These are phyloP conservation scores for Micractinium sp. DNA, from an alignment of 139 green algal genomes.

Conservation along the genomic window DNA sequence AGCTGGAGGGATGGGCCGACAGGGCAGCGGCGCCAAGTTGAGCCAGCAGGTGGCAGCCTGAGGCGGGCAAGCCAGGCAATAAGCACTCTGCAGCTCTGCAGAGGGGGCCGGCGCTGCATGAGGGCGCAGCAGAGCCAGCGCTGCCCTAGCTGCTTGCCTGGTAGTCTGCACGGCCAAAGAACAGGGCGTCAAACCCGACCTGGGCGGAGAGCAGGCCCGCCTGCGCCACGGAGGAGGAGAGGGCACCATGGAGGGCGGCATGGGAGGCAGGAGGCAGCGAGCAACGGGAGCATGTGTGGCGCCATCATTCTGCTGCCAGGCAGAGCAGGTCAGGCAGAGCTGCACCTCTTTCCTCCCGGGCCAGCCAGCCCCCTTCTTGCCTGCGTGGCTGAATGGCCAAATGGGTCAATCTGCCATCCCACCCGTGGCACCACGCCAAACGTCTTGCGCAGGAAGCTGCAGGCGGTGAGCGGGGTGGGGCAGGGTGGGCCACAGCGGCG, in stretches of 20 bases:
- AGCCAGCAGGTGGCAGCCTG: not conserved
- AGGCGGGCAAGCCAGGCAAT: not conserved
- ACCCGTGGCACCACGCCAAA: conserved; percentile 70
- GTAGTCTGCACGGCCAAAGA: conserved; percentile 90
- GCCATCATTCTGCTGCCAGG: not conserved
- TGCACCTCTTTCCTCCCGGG: not conserved
- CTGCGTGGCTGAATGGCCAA: conserved; percentile 90
- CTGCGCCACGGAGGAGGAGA: conserved; percentile 87
- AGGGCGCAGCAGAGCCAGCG: not conserved
- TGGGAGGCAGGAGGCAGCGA: conserved; percentile 37
- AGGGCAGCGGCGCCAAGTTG: not conserved
- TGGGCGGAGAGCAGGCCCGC: conserved; percentile 75
- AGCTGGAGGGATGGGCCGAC: not conserved
- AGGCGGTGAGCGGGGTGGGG: not conserved
- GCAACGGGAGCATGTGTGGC: no score
- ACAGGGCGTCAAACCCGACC: conserved; percentile 82
- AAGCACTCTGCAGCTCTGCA: not conserved
- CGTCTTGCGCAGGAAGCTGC: conserved; percentile 70
- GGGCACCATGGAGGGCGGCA: conserved; percentile 88
- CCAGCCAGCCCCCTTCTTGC: not conserved
- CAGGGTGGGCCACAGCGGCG: not conserved
- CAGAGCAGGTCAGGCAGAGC: not conserved
- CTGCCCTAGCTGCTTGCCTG: conserved; percentile 45
- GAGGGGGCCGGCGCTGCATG: not conserved
- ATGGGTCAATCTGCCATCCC: conserved; percentile 93